These are phyloP conservation scores for Globisporangium polare DNA, from an alignment of 352 stramenopile genomes.

Conservation along the genomic window DNA sequence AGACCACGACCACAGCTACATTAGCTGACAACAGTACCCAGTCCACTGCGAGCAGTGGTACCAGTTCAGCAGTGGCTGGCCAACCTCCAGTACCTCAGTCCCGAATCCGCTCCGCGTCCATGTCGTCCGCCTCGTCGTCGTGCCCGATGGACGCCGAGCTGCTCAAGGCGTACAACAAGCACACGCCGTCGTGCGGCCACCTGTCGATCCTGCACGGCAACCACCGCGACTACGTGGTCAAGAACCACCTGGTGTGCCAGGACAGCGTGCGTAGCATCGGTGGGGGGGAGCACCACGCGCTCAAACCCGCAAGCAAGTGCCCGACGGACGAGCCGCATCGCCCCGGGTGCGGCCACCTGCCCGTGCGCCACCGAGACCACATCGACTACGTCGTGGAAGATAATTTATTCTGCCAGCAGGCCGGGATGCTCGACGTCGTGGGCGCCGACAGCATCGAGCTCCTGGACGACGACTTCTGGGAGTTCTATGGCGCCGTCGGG, in stretches of 20 bases:
- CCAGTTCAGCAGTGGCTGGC: neutral
- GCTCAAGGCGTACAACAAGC: conserved; percentile 49
- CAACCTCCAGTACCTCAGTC: neutral
- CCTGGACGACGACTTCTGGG: conserved; percentile 79
- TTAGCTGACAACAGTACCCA: neutral
- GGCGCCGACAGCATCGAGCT: conserved; percentile 54
- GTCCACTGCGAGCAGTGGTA: neutral
- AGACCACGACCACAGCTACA: neutral
- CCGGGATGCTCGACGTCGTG: conserved; percentile 44
- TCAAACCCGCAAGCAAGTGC: conserved; percentile 18
- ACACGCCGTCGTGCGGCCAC: conserved; percentile 67
- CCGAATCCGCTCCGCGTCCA: neutral
- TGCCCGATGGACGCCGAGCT: conserved; percentile 24
- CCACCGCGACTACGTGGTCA: conserved; percentile 78
- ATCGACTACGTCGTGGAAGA: conserved; percentile 85
- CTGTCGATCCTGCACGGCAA: conserved; percentile 76
- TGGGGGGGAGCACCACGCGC: conserved; percentile 12
- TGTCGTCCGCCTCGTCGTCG: conserved; percentile 2
- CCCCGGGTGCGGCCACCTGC: conserved; percentile 63
- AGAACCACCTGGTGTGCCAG: conserved; percentile 79
- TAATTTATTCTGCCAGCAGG: conserved; percentile 71
- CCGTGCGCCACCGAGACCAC: conserved; percentile 74
- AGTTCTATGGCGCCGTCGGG: conserved; percentile 72
- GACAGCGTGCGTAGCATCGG: conserved; percentile 46
- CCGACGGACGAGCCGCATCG: conserved; percentile 42